These are phyloP conservation scores for Boletus fagicola DNA, from an alignment of 768 basidiomycete genomes.

Conservation along the genomic window DNA sequence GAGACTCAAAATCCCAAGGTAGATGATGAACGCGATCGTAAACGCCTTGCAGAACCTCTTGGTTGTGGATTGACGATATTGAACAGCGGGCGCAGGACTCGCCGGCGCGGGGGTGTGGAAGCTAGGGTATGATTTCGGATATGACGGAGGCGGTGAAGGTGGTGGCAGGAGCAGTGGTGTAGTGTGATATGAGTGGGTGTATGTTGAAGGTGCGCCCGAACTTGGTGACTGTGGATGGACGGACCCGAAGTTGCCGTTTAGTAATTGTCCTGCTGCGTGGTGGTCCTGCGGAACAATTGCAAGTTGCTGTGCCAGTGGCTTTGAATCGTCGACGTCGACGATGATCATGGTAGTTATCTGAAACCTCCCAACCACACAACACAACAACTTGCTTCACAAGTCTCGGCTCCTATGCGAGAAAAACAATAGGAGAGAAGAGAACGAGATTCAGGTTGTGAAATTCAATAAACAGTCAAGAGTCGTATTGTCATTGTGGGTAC, in stretches of 20 bases:
- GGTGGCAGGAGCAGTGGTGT: not conserved
- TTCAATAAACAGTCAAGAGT: not conserved
- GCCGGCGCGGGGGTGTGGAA: not conserved
- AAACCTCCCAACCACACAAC: not conserved
- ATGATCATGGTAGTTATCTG: slow-evolving; percentile 1
- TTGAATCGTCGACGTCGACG: not conserved
- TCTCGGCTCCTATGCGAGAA: not conserved
- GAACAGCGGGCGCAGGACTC: not conserved
- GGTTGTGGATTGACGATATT: slow-evolving; percentile 1
- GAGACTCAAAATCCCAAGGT: slow-evolving; percentile 2
- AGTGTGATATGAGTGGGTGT: slow-evolving; percentile 8
- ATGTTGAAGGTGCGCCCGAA: not conserved
- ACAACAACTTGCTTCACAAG: too few species aligned
- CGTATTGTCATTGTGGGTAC: not conserved
- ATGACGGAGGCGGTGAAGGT: slow-evolving; percentile 13
- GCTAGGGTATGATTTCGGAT: slow-evolving; percentile 5
- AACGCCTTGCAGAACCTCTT: slow-evolving; percentile 18
- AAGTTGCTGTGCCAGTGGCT: not conserved
- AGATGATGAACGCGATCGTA: slow-evolving; percentile 10
- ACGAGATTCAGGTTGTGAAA: not conserved
- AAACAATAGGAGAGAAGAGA: not conserved
- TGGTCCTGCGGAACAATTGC: not conserved
- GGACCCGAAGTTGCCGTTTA: slow-evolving; percentile 5
- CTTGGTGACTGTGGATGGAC: not conserved
- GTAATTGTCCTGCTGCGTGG: not conserved